Evolutionary conservation across 1,139 yeast genomes (phyloP), one percentile per base, ranked within the genome.

Genomic region (Blastobotrys ciferrii): DNA sequence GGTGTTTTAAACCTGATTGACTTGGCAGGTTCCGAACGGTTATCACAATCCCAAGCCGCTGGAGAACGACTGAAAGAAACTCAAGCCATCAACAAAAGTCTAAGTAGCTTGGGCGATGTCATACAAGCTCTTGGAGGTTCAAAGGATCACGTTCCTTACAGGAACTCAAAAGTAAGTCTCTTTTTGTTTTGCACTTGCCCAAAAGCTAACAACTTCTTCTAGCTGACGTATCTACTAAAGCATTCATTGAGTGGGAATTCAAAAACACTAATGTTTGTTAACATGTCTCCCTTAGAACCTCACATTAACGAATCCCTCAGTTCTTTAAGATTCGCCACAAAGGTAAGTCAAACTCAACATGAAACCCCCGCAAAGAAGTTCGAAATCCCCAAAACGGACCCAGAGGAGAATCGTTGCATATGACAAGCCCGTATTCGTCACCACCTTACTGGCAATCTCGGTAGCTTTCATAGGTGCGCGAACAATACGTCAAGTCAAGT

Each of bases 261-360:
- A 1, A 92, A 91, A 64, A 89, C 97, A 0, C 72, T 92, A 51
- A 89, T 92, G 97, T 85, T 92, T 73, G 97, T 89, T 12, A 91
- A 89, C 59, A 76, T 91, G 4, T 86, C 96, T 1, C 91, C 96
- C 3, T 68, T 77, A 44, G 66, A 65, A 18, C 69, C 69, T 23
- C 87, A 87, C 63, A 74, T 82, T 45, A 79, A 75, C 56, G 98
- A 92, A 63, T 84, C 96, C 0, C 60, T 91, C 20, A 87, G 87
- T 60, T 87, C 96, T 0, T 71, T 92, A 50, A 72, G 98, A 47
- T 92, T 92, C 73, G 98, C 98, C 0, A 79, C 89, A 4, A 87
- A 88, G 56, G 74, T 69, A 6, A 69, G 68, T 55, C 65, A 63
- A 37, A 67, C 71, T 11, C 62, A 61, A n/a, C n/a, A n/a, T n/a